Base-by-base conservation (phyloP, 2,329 filamentous ascomycete species). In the Cercospora sesami region DNA sequence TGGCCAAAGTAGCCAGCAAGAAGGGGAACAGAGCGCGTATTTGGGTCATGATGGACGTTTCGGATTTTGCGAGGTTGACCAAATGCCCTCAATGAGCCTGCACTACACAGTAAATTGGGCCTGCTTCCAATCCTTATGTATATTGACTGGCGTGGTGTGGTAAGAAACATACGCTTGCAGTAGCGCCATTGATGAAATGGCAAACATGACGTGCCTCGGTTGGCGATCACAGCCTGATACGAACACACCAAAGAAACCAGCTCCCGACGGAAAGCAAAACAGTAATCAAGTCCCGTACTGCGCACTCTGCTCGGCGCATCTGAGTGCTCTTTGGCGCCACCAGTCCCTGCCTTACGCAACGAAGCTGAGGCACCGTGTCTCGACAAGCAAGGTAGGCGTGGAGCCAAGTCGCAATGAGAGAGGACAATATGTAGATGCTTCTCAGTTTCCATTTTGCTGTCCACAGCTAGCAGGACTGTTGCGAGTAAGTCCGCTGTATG, bases 1-100 rank as follows among this genome's bases (percentile, higher is more conserved):
- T 62, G n/a, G 65, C 55, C 14, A 68, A 26, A 2, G 66, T 53
- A 3, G 48, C 63, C 28, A 68, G 62, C 8, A 58, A 18, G 23
- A 26, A 48, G 30, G 62, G 51, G n/a, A 68, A 18, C 5, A 65
- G 18, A 26, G 23, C 53, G 18, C 21, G 30, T 16, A 64, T 31
- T 12, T 61, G 26, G 12, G 18, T 31, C 64, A 66, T 66, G 18
- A 18, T 39, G 18, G 33, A 26, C 8, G 33, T 23, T 28, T 53
- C 5, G 5, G 33, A 16, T n/a, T 12, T 14, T 21, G 12, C 10
- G 23, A 53, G 21, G 23, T 5, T 14, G 21, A 10, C 16, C 10
- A 21, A 21, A 14, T 53, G 21, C 26, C 16, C 2, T 28, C 21
- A 16, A 53, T 7, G 48, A 26, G 10, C 48, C 23, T 26, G 48